Base-by-base conservation (phyloP, 2,329 filamentous ascomycete genomes). In the Nigrospora osmanthi region DNA sequence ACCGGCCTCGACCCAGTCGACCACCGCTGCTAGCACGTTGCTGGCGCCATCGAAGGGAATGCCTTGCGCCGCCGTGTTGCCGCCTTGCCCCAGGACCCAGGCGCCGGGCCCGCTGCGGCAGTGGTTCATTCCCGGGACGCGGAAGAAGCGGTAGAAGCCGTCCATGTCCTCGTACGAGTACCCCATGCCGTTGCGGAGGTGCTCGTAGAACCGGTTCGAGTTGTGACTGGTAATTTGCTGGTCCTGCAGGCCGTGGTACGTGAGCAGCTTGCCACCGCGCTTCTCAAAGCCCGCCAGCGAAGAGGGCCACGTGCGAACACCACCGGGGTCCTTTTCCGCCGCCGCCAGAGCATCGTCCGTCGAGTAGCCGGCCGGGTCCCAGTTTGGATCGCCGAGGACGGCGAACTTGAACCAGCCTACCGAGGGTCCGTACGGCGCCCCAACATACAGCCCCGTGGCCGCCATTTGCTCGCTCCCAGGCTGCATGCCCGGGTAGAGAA, bases 401-500 rank as follows among this genome's bases (percentile, higher is more conserved):
- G 58, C 71, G 53, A 69, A 74, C 37, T 63, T 62, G 57, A 66
- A 68, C 70, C 70, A 76, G 54, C 73, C 70, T 3, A 56, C 58
- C 4, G 67, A 67, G 44, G 69, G 72, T 1, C 57, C 53, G 47
- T 68, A 72, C 1, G 67, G 54, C 3, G 49, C 35, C 28, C 69
- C 69, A 19, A 54, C 60, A 44, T 71, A 67, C 3, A 71, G 51
- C 4, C 61, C 56, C 4, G 50, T 53, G n/a, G 65, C 60, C 9
- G 68, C 66, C 11, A 61, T 46, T 4, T 67, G 49, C 49, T 74
- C 69, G 19, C 65, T 63, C 4, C 73, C 72, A 5, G 70, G 71
- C 39, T 73, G 66, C 53, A 75, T 64, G 15, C 66, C 61, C 4
- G 73, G 72, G 52, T 69, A 76, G n/a, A 75, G 58, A 4, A 76